These are phyloP conservation scores for Russula dissimulans DNA, from an alignment of 768 basidiomycete species.

Conservation along the genomic window DNA sequence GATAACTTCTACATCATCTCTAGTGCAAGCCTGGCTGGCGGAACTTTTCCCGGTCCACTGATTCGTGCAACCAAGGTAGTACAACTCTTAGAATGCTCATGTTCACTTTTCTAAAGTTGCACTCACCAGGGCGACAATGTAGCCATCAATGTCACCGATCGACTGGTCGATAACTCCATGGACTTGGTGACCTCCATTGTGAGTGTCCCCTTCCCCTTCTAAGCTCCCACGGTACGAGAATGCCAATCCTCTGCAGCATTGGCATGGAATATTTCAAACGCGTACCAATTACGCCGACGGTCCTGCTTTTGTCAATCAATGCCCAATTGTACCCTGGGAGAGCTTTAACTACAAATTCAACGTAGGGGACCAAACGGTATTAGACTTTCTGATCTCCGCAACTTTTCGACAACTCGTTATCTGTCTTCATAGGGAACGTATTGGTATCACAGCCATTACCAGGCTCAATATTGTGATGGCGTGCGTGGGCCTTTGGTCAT, in stretches of 20 bases:
- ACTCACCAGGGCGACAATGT: slow-evolving; percentile 30
- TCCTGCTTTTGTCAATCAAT: slow-evolving; percentile 31
- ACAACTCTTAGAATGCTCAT: too few relatives aligned
- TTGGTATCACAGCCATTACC: slow-evolving; percentile 31
- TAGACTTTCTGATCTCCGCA: slow-evolving; percentile 30
- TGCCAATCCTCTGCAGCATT: slow-evolving; percentile 32
- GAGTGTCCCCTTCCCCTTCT: not conserved
- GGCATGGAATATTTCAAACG: slow-evolving; percentile 42
- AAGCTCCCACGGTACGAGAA: not conserved
- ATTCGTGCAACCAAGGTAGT: too few relatives aligned
- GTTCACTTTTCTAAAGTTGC: slow-evolving; percentile 21
- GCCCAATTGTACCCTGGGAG: slow-evolving; percentile 34
- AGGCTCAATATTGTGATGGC: slow-evolving; percentile 33
- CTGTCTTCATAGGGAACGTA: slow-evolving; percentile 19
- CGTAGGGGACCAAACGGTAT: slow-evolving; percentile 29
- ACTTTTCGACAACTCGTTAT: slow-evolving; percentile 26
- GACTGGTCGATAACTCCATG: slow-evolving; percentile 38
- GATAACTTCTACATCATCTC: too few relatives aligned
- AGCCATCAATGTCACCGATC: slow-evolving; percentile 36
- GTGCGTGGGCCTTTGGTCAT: slow-evolving; percentile 25
- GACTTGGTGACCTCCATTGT: slow-evolving; percentile 42
- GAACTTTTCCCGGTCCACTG: too few relatives aligned
- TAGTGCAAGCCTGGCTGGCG: too few relatives aligned
- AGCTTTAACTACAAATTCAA: slow-evolving; percentile 22
- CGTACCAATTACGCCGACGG: slow-evolving; percentile 39